Evolutionary conservation across 2,329 filamentous ascomycete species (phyloP).

Genomic region (Waltergamsia citrina): DNA sequence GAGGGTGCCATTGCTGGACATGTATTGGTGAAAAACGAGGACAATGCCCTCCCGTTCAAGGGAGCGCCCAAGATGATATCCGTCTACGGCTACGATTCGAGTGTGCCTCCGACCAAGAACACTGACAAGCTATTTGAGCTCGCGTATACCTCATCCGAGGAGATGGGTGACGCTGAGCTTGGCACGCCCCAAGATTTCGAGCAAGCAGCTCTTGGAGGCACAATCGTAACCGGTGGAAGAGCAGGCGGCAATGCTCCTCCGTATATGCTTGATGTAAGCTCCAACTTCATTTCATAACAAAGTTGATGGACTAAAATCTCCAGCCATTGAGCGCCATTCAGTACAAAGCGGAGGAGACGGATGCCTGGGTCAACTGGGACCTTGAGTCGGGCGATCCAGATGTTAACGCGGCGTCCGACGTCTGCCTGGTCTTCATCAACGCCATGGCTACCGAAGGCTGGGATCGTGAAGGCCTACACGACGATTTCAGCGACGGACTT

Average conservation of each 20-base stretch:
- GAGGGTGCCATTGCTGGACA: conserved; percentile 52
- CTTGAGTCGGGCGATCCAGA: conserved; percentile 18
- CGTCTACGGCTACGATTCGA: conserved; percentile 57
- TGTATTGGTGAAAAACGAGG: conserved; percentile 68
- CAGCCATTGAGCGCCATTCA: conserved; percentile 50
- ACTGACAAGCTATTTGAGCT: conserved; percentile 32
- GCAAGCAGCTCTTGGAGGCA: conserved; percentile 39
- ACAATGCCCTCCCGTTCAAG: conserved; percentile 50
- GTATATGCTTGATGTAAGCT: conserved; percentile 36
- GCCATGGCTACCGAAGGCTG: conserved; percentile 71
- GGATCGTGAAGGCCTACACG: conserved; percentile 55
- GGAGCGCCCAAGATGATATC: conserved; percentile 46
- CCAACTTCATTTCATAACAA: conserved; percentile 4
- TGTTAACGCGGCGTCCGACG: conserved; percentile 34
- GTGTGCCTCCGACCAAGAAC: conserved; percentile 34
- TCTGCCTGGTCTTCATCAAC: conserved; percentile 77
- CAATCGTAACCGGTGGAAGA: conserved; percentile 40
- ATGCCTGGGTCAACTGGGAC: conserved; percentile 45
- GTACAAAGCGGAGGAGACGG: conserved; percentile 39
- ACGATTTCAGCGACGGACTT: conserved; percentile 55
- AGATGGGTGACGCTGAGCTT: conserved; percentile 33
- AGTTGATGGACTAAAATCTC: conserved; percentile 13
- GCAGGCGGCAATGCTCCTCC: conserved; percentile 40
- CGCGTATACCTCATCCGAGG: conserved; percentile 34
- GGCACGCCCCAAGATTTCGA: conserved; percentile 33